Conservation (phyloP, 1,139 yeast species). For the Geotrichum klebahnii region DNA sequence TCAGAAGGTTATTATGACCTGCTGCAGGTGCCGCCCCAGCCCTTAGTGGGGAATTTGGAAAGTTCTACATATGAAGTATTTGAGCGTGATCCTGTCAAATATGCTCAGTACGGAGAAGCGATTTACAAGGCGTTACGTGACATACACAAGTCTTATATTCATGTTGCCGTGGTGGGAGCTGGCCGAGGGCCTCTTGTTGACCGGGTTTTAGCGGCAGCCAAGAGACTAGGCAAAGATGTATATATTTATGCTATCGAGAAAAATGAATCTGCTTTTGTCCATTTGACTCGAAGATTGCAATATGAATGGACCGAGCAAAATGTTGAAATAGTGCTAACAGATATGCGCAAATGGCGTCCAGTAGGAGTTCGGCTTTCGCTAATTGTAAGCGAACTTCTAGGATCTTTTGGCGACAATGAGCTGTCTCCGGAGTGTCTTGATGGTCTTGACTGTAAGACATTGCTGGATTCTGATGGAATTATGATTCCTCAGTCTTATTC, state of each 20-base stretch:
- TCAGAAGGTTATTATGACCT: constrained; percentile 42
- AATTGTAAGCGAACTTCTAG: constrained; percentile 74
- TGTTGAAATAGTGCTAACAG: constrained; percentile 48
- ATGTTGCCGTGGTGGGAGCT: constrained; percentile 70
- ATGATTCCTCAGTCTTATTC: constrained; percentile 62
- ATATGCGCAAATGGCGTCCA: constrained; percentile 52
- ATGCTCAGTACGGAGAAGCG: constrained; percentile 63
- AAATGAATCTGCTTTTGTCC: constrained; percentile 57
- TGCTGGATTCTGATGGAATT: constrained; percentile 39
- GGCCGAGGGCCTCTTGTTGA: constrained; percentile 81
- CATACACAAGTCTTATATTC: constrained; percentile 26
- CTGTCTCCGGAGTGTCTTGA: constrained; percentile 75
- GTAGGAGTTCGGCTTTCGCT: constrained; percentile 43
- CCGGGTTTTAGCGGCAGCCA: constrained; percentile 45
- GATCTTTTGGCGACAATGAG: constrained; percentile 91
- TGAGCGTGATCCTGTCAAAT: constrained; percentile 66
- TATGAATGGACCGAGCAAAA: constrained; percentile 43
- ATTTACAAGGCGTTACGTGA: constrained; percentile 55
- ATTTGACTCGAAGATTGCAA: constrained; percentile 31
- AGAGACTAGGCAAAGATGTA: constrained; percentile 36
- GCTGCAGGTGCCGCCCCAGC: constrained; percentile 64
- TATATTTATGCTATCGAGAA: constrained; percentile 62
- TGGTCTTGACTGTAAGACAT: constrained; percentile 32
- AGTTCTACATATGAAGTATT: constrained; percentile 61
- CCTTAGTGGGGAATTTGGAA: constrained; percentile 55